Conservation (phyloP, 75 land plant genomes). For the Picea glauca region DNA sequence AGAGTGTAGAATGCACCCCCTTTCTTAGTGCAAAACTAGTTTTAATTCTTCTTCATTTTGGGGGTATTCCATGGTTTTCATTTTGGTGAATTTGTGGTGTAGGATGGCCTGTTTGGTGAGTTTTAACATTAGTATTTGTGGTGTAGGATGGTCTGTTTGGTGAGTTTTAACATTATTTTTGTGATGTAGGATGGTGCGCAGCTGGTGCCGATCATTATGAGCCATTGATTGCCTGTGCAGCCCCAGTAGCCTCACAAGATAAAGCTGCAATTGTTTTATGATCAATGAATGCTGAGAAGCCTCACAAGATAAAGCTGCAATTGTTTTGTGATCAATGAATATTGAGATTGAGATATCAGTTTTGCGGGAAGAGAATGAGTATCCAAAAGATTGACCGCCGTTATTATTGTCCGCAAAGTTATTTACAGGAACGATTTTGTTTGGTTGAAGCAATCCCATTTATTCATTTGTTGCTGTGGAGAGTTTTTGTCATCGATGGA, state of each 20-base stretch:
- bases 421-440: too few relatives aligned
- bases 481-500: neutral
- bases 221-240: slow-evolving; percentile 58
- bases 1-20: neutral
- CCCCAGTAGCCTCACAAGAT: slow-evolving; percentile 44
- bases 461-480: neutral
- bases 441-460: too few relatives aligned
- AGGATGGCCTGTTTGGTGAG: neutral
- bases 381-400: neutral
- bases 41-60: neutral
- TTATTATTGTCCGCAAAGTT: too few relatives aligned
- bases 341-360: neutral
- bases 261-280: slow-evolving; percentile 59
- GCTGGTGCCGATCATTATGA: slow-evolving; percentile 96
- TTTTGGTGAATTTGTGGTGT: too few relatives aligned
- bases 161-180: too few relatives aligned
- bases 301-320: too few relatives aligned
- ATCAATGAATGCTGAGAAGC: neutral
- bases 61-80: neutral
- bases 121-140: neutral
- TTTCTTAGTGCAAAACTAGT: neutral
- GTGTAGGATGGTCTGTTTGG: slow-evolving; percentile 59
- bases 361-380: too few relatives aligned
- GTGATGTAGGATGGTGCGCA: slow-evolving; percentile 23
- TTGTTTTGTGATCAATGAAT: too few relatives aligned